These are phyloP conservation scores for Zygoascus meyerae DNA, from an alignment of 1,139 yeast genomes.

Conservation along the genomic window DNA sequence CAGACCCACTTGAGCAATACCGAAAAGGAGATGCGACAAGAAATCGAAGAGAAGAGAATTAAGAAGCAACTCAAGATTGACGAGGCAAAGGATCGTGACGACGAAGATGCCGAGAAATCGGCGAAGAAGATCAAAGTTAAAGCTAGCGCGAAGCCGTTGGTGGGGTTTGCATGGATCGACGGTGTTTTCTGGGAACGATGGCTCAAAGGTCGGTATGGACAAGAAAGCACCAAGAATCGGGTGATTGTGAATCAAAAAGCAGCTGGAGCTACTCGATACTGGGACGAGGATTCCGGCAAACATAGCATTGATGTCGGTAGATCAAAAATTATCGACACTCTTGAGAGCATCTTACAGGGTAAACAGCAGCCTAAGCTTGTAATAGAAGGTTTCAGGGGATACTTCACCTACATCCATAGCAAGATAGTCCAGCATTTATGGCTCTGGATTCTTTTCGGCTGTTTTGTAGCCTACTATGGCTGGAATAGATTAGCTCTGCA, in stretches of 20 bases:
- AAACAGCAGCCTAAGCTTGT: constrained; percentile 25
- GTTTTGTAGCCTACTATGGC: constrained; percentile 1
- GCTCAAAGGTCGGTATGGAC: constrained; percentile 32
- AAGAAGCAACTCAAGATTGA: constrained; percentile 33
- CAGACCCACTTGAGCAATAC: constrained; percentile 25
- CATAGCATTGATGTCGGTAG: constrained; percentile 26
- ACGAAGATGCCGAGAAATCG: constrained; percentile 28
- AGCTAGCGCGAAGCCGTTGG: constrained; percentile 25
- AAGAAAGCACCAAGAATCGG: constrained; percentile 15
- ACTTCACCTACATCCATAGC: constrained; percentile 13
- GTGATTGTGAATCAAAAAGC: constrained; percentile 31
- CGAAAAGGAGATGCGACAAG: constrained; percentile 25
- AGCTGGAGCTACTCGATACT: constrained; percentile 24
- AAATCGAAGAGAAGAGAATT: constrained; percentile 28
- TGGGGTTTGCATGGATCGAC: constrained; percentile 37
- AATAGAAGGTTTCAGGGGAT: constrained; percentile 19
- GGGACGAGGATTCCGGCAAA: constrained; percentile 30
- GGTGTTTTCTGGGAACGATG: constrained; percentile 35
- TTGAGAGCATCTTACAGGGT: constrained; percentile 22
- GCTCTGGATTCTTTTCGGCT: not conserved
- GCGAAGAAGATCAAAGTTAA: constrained; percentile 31
- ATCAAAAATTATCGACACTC: constrained; percentile 27
- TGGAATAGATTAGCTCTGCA: constrained; percentile 3
- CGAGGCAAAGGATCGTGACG: constrained; percentile 33
- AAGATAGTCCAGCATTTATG: constrained; percentile 1